Base-by-base conservation (phyloP, 139 green algal genomes). In the Mychonastes homosphaera region DNA sequence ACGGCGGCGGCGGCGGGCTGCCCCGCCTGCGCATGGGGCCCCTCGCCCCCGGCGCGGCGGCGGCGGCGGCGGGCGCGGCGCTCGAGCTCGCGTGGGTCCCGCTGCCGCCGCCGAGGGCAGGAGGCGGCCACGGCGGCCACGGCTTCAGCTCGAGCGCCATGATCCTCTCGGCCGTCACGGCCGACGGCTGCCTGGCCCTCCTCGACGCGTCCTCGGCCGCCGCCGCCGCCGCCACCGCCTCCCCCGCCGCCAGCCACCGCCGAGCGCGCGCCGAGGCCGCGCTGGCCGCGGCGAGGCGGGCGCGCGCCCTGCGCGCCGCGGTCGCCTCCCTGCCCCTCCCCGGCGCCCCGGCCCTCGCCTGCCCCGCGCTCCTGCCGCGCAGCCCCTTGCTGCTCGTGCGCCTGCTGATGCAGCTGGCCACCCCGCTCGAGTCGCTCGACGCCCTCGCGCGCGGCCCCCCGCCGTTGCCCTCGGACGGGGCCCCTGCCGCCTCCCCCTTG, bases 51-150 rank as follows among this genome's bases (percentile, higher is more conserved):
- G 38, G 50, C 15, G 64, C 53, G 19, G 60, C 56, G 1, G 39
- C 64, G 0, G 6, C 7, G 3, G 56, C 50, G 3, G 36, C 82
- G 19, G 76, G 83, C 0, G 40, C 38, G 2, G 77, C 68, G 0
- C 43, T 75, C 6, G 84, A 87, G 51, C 10, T 84, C 12, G 65
- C 58, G 2, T 90, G 80, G 83, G 50, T 80, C 50, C 64, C 64
- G 15, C 53, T 88, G 47, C 70, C 77, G 0, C n/a, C 56, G 51
- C 49, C 74, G 53, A 30, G 60, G 66, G 1, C 57, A 33, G 70
- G 53, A 36, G 58, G 6, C 15, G 8, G 2, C 13, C 10, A 35
- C 16, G 10, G 26, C 26, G 46, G 3, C 10, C 3, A 35, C 27
- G 18, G 35, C 38, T 38, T 27, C 7, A 32, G 50, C 4, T 33